These are phyloP conservation scores for Solanum piurae DNA, from an alignment of 257 asterid genomes.

Conservation along the genomic window DNA sequence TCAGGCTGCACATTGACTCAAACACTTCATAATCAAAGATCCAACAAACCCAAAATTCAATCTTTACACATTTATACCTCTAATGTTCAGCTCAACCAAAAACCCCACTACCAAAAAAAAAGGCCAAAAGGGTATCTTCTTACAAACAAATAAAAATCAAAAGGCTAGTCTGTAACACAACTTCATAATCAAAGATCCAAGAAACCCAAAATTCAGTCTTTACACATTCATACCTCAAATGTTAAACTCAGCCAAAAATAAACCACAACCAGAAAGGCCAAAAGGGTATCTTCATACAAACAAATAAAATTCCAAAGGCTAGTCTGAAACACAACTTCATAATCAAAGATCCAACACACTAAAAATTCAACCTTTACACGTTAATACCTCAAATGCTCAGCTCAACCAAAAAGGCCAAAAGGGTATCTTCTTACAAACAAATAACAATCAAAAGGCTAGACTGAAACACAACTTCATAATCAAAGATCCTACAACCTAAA, in stretches of 20 bases:
- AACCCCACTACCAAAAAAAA: not conserved
- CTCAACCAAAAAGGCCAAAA: not conserved
- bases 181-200: not conserved
- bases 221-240: not conserved
- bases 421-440: not conserved
- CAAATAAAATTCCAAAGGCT: not conserved
- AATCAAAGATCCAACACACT: constrained; percentile 4
- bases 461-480: not conserved
- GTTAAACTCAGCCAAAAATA: not conserved
- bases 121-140: not conserved
- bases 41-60: not conserved
- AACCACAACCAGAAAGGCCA: not conserved
- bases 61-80: not conserved
- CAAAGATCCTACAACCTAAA: constrained; percentile 4
- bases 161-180: not conserved
- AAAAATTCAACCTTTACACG: not conserved
- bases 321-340: not conserved
- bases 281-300: not conserved
- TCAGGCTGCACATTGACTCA: not conserved
- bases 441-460: not conserved
- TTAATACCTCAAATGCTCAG: not conserved
- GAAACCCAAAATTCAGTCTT: not conserved
- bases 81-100: not conserved
- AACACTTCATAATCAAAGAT: not conserved
- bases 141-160: not conserved